Base-by-base conservation (phyloP, 2,329 filamentous ascomycete species). In the Fusarium sp. region DNA sequence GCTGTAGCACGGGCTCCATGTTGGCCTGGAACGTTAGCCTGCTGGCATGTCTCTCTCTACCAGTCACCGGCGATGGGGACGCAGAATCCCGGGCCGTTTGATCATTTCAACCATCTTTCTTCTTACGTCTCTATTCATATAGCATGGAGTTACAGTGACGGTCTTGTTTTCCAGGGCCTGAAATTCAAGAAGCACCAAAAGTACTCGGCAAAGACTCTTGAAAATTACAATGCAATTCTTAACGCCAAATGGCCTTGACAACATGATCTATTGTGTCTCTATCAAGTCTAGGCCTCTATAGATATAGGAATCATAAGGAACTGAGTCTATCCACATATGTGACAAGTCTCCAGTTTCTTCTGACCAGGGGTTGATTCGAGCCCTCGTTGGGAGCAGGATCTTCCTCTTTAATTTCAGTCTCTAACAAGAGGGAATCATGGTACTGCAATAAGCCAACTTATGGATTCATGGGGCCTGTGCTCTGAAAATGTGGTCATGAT, bases 121-220 rank as follows among this genome's bases (percentile, higher is more conserved):
- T 21, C 11, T 43, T 44, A 30, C n/a, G n/a, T 30, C 16, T 53
- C 35, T 32, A 30, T 46, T 56, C 63, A 58, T 46, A 58, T 38
- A 49, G 60, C 46, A 46, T 25, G 59, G 42, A 71, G n/a, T 52
- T 52, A 60, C 32, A 28, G 63, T 69, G 57, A 71, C 37, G 35
- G 72, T 59, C 60, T 58, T 16, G n/a, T 23, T 61, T 33, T 38
- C 35, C 38, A 46, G 21, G 21, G 37, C 28, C 52, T 47, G 38
- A 64, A 64, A 69, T 60, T 66, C 63, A 72, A 60, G 56, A 35
- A 59, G 35, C 42, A 33, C 19, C 21, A 18, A 52, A 33, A 50
- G 25, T 65, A 47, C 56, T 60, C 65, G 32, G 35, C 37, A 44
- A 40, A 62, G 13, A 28, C 30, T 35, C 33, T 63, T 69, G 60